Conservation (phyloP, 1,139 yeast genomes). For the Chernovozyma sophiae-reginae region DNA sequence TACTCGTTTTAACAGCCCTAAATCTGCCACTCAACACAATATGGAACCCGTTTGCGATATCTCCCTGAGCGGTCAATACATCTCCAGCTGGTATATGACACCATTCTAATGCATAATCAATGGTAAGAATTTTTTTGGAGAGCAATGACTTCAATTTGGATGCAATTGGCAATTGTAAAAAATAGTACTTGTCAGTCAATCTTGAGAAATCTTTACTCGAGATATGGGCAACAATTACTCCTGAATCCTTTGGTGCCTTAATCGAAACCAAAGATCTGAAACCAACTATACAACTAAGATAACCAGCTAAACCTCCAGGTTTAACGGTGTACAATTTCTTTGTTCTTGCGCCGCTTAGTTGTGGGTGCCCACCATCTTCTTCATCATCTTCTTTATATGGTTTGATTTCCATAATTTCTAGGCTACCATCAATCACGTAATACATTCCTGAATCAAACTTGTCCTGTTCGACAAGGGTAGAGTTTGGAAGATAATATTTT, state of each 20-base stretch:
- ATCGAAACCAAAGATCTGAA: slow-evolving; percentile 74
- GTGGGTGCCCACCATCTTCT: slow-evolving; percentile 15
- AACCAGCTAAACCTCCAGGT: slow-evolving; percentile 87
- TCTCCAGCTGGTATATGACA: slow-evolving; percentile 85
- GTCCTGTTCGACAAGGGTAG: slow-evolving; percentile 59
- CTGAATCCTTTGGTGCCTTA: slow-evolving; percentile 49
- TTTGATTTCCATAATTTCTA: slow-evolving; percentile 51
- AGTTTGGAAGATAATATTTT: slow-evolving; percentile 49
- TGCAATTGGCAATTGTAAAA: slow-evolving; percentile 74
- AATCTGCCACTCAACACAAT: slow-evolving; percentile 87
- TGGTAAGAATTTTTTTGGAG: slow-evolving; percentile 62
- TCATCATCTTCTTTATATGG: slow-evolving; percentile 13
- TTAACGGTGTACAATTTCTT: slow-evolving; percentile 51
- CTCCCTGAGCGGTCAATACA: slow-evolving; percentile 75
- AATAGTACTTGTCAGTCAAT: slow-evolving; percentile 71
- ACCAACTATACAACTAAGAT: slow-evolving; percentile 75
- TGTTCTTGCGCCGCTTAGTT: slow-evolving; percentile 17
- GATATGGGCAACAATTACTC: slow-evolving; percentile 67
- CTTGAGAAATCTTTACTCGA: slow-evolving; percentile 60
- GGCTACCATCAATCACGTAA: slow-evolving; percentile 72
- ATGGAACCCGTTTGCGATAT: slow-evolving; percentile 87
- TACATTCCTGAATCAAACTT: slow-evolving; percentile 69
- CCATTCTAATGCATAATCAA: slow-evolving; percentile 96
- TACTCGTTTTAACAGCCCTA: slow-evolving; percentile 47
- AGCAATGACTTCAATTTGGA: slow-evolving; percentile 62